Conservation (phyloP, 1,139 yeast genomes). For the Kodamaea sp. region DNA sequence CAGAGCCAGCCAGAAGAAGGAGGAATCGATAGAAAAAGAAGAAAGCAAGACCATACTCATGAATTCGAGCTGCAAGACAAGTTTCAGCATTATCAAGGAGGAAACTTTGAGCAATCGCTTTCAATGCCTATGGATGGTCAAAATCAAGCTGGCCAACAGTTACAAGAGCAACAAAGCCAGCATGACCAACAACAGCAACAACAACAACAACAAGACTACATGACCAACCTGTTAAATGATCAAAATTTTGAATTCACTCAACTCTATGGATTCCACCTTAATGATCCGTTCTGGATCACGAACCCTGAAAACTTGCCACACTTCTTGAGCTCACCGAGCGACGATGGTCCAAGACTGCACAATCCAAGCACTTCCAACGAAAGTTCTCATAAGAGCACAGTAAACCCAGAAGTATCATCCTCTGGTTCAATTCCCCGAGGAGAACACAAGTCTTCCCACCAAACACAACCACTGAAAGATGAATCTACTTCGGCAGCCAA, state of each 20-base stretch:
- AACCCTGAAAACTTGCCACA: conserved; percentile 44
- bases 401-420: no score
- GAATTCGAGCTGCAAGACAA: conserved; percentile 1
- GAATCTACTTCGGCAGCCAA: no score
- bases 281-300: conserved; percentile 48
- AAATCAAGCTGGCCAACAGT: not conserved
- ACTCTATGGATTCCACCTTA: conserved; percentile 31
- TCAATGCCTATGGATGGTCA: not conserved
- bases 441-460: no score
- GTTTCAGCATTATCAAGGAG: not conserved
- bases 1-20: conserved; percentile 14
- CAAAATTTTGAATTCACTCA: conserved; percentile 9
- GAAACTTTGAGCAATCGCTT: conserved; percentile 3
- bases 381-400: no score
- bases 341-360: no score
- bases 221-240: conserved; percentile 3
- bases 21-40: not conserved
- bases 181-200: not conserved
- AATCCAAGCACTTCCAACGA: no score
- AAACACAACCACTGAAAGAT: no score
- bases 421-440: no score
- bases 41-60: conserved; percentile 4
- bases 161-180: not conserved
- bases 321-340: conserved; percentile 39
- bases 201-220: not conserved